phyloP scores from a whole-genome alignment of 768 basidiomycete species.

The Xerocomellus intermedius region DNA sequence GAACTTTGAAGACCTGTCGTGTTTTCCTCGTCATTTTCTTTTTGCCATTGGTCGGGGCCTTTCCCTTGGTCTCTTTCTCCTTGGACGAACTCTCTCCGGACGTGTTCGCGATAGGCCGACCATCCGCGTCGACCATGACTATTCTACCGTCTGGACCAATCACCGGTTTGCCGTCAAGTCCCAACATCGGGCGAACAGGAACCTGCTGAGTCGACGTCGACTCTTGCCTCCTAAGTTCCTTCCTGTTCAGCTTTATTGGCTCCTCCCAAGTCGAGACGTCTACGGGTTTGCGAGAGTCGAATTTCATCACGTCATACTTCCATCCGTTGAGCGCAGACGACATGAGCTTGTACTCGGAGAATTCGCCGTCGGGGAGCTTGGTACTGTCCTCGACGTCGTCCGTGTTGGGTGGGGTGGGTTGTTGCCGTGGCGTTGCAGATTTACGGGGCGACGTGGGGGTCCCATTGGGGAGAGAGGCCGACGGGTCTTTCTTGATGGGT shows the following conservation, averaged over 20 bases:
- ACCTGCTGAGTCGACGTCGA: slow-evolving; percentile 38
- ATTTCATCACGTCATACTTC: slow-evolving; percentile 94
- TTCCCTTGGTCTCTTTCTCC: slow-evolving; percentile 43
- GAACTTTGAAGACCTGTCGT: slow-evolving; percentile 77
- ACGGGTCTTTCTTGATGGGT: slow-evolving; percentile 30
- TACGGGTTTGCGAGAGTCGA: slow-evolving; percentile 70
- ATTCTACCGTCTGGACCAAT: slow-evolving; percentile 72
- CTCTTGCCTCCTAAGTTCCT: slow-evolving; percentile 63
- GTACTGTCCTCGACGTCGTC: slow-evolving; percentile 53
- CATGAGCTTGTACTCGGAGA: slow-evolving; percentile 74
- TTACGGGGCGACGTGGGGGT: slow-evolving; percentile 33
- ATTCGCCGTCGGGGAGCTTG: slow-evolving; percentile 65
- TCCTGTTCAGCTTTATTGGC: slow-evolving; percentile 86
- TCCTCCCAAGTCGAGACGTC: slow-evolving; percentile 67
- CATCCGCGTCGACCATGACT: slow-evolving; percentile 81
- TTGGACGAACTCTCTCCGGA: slow-evolving; percentile 32
- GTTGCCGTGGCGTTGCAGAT: slow-evolving; percentile 39
- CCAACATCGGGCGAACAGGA: slow-evolving; percentile 72
- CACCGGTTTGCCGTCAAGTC: slow-evolving; percentile 81
- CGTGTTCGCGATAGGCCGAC: slow-evolving; percentile 55
- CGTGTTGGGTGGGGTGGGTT: slow-evolving; percentile 36
- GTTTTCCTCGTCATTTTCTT: slow-evolving; percentile 82
- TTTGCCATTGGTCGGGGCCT: slow-evolving; percentile 47
- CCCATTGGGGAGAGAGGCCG: slow-evolving; percentile 12
- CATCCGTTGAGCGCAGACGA: slow-evolving; percentile 80